These are phyloP conservation scores for Mimosa bimucronata DNA, from an alignment of 306 rosid genomes.

Conservation along the genomic window DNA sequence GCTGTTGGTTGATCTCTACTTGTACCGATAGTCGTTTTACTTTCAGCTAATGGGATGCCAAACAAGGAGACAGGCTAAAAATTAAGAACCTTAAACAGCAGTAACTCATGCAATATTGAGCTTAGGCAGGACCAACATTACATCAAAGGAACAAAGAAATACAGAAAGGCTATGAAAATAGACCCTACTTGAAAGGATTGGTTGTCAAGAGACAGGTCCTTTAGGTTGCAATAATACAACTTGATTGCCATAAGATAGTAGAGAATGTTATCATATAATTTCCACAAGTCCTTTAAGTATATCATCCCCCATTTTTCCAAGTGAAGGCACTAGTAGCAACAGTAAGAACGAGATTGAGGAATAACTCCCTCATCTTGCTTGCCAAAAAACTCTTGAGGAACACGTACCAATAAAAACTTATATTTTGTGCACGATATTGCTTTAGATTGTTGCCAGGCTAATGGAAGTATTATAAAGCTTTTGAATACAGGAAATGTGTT, in stretches of 20 bases:
- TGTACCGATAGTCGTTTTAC: slow-evolving; percentile 67
- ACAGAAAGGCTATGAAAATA: slow-evolving; percentile 1
- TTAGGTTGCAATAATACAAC: slow-evolving; percentile 9
- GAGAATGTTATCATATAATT: neutral
- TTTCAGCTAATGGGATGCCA: slow-evolving; percentile 48
- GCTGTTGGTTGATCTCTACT: slow-evolving; percentile 76
- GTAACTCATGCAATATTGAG: neutral
- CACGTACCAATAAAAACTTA: no score
- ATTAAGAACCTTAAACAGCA: slow-evolving; percentile 15
- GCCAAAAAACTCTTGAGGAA: no score
- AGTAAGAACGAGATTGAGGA: no score
- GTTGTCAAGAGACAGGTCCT: slow-evolving; percentile 44
- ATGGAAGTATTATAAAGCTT: no score
- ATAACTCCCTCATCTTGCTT: no score
- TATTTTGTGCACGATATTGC: no score
- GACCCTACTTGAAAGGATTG: slow-evolving; percentile 1
- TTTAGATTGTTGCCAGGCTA: no score
- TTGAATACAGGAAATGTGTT: no score
- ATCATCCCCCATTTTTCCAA: no score
- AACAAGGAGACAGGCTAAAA: slow-evolving; percentile 19
- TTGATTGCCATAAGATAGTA: neutral
- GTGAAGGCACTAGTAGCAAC: no score
- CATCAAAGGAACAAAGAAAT: slow-evolving; percentile 10
- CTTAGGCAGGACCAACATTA: neutral
- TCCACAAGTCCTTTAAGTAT: no score